Evolutionary conservation across 176 grass and related monocot genomes (phyloP).

Genomic region (Luzula sylvatica): DNA sequence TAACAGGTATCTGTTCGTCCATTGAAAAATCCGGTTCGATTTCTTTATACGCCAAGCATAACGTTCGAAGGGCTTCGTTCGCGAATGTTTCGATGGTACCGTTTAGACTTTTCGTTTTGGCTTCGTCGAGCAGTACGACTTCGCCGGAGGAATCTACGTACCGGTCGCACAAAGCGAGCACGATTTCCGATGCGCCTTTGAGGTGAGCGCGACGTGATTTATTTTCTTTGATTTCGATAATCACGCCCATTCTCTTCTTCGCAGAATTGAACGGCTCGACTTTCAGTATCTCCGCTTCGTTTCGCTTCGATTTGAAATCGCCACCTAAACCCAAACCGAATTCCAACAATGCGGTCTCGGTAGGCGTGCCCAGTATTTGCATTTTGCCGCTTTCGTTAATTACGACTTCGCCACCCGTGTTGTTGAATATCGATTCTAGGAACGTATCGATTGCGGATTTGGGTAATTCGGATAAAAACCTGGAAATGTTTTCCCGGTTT

Average conservation of each 20-base stretch:
- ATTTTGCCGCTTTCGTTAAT: conserved; percentile 45
- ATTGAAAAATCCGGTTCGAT: conserved; percentile 48
- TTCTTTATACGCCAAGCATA: conserved; percentile 83
- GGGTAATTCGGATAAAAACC: conserved; percentile 57
- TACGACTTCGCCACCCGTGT: conserved; percentile 90
- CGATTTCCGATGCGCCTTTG: conserved; percentile 97
- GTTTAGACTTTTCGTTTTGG: conserved; percentile 43
- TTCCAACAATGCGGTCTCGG: conserved; percentile 80
- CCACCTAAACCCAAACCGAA: conserved; percentile 87
- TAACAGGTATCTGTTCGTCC: conserved; percentile 42
- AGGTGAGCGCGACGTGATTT: conserved; percentile 41
- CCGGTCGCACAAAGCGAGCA: conserved; percentile 67
- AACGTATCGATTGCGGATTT: conserved; percentile 47
- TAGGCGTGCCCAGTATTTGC: conserved; percentile 83
- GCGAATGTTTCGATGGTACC: conserved; percentile 72
- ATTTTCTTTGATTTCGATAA: conserved; percentile 65
- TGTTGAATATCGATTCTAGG: conserved; percentile 87
- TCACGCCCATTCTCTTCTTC: conserved; percentile 89
- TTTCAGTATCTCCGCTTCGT: conserved; percentile 63
- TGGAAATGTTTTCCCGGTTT: conserved; percentile 33
- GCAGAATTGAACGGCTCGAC: conserved; percentile 95
- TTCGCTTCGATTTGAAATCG: conserved; percentile 57
- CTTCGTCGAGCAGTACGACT: conserved; percentile 47
- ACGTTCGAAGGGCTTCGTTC: conserved; percentile 74
- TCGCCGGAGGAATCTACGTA: conserved; percentile 58